These are phyloP conservation scores for Rhypophila decipiens DNA, from an alignment of 495 filamentous ascomycete species.

Conservation along the genomic window DNA sequence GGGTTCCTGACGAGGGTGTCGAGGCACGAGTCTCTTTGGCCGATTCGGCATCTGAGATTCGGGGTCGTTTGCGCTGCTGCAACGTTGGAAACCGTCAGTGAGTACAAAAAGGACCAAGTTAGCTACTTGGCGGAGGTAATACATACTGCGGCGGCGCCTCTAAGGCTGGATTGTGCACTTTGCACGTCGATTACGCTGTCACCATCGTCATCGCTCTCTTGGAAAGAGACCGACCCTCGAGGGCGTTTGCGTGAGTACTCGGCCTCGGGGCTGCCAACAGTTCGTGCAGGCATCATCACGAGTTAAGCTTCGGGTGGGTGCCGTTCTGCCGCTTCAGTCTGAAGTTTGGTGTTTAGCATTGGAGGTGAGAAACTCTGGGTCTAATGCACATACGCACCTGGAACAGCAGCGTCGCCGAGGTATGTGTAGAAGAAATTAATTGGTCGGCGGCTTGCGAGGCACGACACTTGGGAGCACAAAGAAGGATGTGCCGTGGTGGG, in stretches of 20 bases:
- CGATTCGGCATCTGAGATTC: slow-evolving; percentile 26
- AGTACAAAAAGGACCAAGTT: slow-evolving; percentile 1
- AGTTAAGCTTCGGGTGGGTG: no score
- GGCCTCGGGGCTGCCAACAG: slow-evolving; percentile 9
- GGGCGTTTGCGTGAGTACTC: slow-evolving; percentile 25
- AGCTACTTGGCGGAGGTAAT: not conserved
- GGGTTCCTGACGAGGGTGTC: slow-evolving; percentile 16
- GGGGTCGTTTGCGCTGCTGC: slow-evolving; percentile 37
- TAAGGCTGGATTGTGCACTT: slow-evolving; percentile 37
- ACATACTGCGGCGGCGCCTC: slow-evolving; percentile 41
- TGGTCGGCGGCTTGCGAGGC: no score
- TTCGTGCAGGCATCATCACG: slow-evolving; percentile 16
- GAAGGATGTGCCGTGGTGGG: no score
- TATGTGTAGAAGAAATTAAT: no score
- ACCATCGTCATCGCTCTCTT: slow-evolving; percentile 34
- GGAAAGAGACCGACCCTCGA: slow-evolving; percentile 21
- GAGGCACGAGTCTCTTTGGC: slow-evolving; percentile 16
- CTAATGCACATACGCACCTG: no score
- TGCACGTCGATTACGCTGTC: slow-evolving; percentile 42
- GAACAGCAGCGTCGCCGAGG: no score
- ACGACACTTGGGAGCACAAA: no score
- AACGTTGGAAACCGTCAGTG: not conserved
- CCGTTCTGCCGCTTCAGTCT: not conserved
- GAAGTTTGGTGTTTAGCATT: no score
- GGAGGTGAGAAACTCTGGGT: no score